Percentiles rank a stretch among this genome's conserved stretches.
phyloP scores from a whole-genome alignment of 2,329 filamentous ascomycete species.

The Alternaria gansuensis region DNA sequence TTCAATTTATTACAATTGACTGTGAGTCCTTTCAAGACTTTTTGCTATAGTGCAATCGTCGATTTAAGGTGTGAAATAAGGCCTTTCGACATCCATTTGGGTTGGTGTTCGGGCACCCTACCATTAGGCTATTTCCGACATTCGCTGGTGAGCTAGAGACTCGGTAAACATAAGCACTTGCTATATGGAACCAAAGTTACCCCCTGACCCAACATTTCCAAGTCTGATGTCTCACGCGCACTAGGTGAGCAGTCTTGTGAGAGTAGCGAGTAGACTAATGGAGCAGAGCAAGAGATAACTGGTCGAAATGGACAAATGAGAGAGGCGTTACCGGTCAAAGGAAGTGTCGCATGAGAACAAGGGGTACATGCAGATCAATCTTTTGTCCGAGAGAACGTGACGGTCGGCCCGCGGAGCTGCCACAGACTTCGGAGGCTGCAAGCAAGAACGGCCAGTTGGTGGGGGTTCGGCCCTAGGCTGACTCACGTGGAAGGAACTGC shows the following conservation, averaged over 20 bases:
- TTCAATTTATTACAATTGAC: too few relatives aligned
- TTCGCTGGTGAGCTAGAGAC: too few relatives aligned
- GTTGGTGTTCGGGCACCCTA: too few relatives aligned
- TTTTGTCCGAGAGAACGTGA: not conserved
- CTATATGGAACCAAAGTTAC: not conserved
- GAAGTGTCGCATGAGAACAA: not conserved
- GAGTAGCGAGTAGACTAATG: not conserved
- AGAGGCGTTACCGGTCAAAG: slow-evolving; percentile 2
- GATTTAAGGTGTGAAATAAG: too few relatives aligned
- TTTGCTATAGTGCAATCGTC: too few relatives aligned
- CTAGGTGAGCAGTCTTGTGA: not conserved
- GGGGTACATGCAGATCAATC: slow-evolving; percentile 12
- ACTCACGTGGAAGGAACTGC: slow-evolving; percentile 11
- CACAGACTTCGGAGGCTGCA: slow-evolving; percentile 1
- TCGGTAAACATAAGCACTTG: not conserved
- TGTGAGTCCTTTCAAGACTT: too few relatives aligned
- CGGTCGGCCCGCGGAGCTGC: slow-evolving; percentile 7
- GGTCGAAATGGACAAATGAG: slow-evolving; percentile 1
- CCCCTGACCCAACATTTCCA: slow-evolving; percentile 2
- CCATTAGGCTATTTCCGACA: too few relatives aligned
- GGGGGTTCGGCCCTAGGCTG: not conserved
- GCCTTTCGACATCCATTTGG: too few relatives aligned
- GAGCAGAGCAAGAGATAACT: not conserved
- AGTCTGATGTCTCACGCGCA: not conserved
- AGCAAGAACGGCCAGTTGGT: not conserved